Evolutionary conservation across 2,329 filamentous ascomycete genomes (phyloP).

Genomic region (Cyphellophora europaea): DNA sequence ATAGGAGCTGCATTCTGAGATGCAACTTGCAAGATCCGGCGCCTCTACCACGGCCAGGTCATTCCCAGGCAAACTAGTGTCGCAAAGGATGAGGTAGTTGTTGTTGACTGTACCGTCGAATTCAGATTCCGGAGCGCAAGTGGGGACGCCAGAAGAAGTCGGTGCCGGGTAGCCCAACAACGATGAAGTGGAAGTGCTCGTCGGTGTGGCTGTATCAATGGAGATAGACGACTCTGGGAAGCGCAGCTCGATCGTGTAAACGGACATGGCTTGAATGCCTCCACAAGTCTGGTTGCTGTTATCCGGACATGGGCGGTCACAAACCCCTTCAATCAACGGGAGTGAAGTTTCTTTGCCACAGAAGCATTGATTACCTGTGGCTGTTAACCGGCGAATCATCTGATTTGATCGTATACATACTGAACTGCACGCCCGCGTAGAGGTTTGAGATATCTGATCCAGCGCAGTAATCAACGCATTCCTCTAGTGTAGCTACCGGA

Average conservation of each 20-base stretch:
- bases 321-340: neutral
- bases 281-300: neutral
- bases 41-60: no score
- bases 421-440: neutral
- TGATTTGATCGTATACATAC: neutral
- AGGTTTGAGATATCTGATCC: neutral
- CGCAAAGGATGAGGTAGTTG: no score
- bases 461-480: neutral
- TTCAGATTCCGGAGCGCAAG: no score
- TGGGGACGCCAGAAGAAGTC: neutral
- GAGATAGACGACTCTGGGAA: no score
- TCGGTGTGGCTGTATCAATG: neutral
- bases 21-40: no score
- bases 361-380: neutral
- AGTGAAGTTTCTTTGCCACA: neutral
- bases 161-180: slow-evolving; percentile 1
- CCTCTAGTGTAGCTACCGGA: neutral
- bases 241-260: neutral
- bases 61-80: no score
- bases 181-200: neutral
- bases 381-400: neutral
- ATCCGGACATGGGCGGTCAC: neutral
- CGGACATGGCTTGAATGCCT: neutral
- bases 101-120: no score
- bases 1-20: neutral